Evolutionary conservation across 2,329 filamentous ascomycete genomes (phyloP).

Genomic region (Cercospora citrullina): DNA sequence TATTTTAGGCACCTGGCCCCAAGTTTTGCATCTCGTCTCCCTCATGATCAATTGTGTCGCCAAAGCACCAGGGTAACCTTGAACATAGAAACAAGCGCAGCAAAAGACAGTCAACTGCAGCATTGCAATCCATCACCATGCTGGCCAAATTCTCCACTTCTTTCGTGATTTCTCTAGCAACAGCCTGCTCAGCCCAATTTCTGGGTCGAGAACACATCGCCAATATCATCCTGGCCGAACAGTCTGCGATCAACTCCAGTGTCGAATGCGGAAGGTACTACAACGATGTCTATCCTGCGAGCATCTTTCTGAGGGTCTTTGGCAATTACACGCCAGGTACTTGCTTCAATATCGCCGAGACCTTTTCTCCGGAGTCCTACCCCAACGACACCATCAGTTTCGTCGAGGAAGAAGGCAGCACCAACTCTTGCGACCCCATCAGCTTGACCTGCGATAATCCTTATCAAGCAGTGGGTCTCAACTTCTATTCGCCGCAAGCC

Average conservation of each 20-base stretch:
- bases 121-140: too few relatives aligned
- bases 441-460: too few relatives aligned
- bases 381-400: not conserved
- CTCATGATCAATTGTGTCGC: too few relatives aligned
- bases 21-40: too few relatives aligned
- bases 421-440: not conserved
- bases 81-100: too few relatives aligned
- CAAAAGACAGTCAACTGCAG: too few relatives aligned
- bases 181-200: not conserved
- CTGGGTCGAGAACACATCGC: not conserved
- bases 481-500: not conserved
- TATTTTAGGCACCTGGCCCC: too few relatives aligned
- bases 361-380: not conserved
- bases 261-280: not conserved
- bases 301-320: not conserved
- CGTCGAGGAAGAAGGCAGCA: not conserved
- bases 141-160: too few relatives aligned
- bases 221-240: not conserved
- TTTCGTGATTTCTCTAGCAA: not conserved
- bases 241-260: not conserved
- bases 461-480: not conserved
- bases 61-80: too few relatives aligned
- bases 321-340: not conserved
- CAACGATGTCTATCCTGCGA: not conserved
- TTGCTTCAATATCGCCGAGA: not conserved